Conservation (phyloP, 1,139 yeast genomes). For the Taiozyma sp. region DNA sequence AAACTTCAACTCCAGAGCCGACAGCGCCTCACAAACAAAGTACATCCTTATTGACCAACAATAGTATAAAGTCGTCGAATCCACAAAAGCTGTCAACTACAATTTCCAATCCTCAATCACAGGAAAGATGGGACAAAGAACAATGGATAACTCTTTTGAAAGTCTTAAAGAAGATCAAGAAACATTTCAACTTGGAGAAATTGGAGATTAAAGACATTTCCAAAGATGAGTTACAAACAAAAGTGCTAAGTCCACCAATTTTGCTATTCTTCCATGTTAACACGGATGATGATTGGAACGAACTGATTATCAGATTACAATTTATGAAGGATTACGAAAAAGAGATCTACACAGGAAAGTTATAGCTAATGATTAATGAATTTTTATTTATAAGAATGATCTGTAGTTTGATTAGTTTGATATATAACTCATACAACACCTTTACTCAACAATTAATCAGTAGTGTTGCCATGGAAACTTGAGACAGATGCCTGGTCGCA, state of each 20-base stretch:
- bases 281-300: background rate
- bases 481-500: too few species aligned
- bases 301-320: background rate
- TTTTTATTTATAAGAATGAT: background rate
- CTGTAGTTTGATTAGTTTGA: background rate
- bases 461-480: too few species aligned
- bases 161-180: background rate
- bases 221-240: background rate
- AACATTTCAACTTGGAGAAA: background rate
- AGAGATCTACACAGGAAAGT: background rate
- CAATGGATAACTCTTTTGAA: background rate
- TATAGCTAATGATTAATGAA: background rate
- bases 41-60: too few species aligned
- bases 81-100: background rate
- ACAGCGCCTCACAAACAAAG: too few species aligned
- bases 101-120: background rate
- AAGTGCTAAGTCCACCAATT: background rate
- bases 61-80: too few species aligned
- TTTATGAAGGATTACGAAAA: background rate
- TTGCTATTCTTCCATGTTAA: background rate
- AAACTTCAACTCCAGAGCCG: too few species aligned
- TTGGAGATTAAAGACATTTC: background rate
- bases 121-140: background rate
- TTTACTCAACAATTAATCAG: too few species aligned
- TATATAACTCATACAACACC: too few species aligned